Evolutionary conservation across 805 yeast genomes (phyloP).

Genomic region (Candida sphagnicola): DNA sequence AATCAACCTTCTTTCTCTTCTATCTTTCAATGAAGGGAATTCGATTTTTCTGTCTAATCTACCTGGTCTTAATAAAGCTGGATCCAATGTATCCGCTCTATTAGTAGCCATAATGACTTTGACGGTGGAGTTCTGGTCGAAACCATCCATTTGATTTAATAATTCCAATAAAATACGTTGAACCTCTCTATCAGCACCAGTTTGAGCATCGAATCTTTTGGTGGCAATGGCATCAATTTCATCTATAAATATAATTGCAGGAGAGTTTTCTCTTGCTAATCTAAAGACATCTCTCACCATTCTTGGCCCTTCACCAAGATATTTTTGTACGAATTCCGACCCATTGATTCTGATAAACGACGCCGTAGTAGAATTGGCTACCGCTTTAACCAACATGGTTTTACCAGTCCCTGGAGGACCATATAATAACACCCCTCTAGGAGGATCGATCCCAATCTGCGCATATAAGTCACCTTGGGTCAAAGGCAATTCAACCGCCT

Average conservation of each 20-base stretch:
- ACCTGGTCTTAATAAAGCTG: constrained; percentile 97
- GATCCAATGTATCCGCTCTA: constrained; percentile 98
- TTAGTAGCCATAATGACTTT: constrained; percentile 99
- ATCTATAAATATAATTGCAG: constrained; percentile 94
- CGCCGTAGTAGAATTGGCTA: constrained; percentile 94
- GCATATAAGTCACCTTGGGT: constrained; percentile 94
- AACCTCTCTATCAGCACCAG: constrained; percentile 99
- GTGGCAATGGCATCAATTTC: constrained; percentile 99
- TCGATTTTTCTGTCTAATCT: constrained; percentile 97
- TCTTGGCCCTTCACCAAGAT: constrained; percentile 98
- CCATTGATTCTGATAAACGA: constrained; percentile 96
- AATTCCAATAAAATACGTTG: constrained; percentile 95
- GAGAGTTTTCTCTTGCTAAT: constrained; percentile 95
- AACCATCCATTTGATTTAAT: constrained; percentile 98
- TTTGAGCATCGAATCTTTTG: constrained; percentile 98
- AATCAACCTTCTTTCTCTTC: constrained; percentile 96
- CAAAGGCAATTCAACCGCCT: constrained; percentile 95
- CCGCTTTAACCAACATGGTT: constrained; percentile 98
- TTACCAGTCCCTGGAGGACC: constrained; percentile 99
- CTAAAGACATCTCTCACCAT: constrained; percentile 99
- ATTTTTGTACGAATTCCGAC: constrained; percentile 96
- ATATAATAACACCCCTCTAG: constrained; percentile 92
- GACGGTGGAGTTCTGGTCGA: constrained; percentile 91
- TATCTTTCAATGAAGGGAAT: constrained; percentile 92
- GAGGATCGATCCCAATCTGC: constrained; percentile 98